phyloP scores from a whole-genome alignment of 169 alveolate genomes.

The Cryptosporidium viatorum region DNA sequence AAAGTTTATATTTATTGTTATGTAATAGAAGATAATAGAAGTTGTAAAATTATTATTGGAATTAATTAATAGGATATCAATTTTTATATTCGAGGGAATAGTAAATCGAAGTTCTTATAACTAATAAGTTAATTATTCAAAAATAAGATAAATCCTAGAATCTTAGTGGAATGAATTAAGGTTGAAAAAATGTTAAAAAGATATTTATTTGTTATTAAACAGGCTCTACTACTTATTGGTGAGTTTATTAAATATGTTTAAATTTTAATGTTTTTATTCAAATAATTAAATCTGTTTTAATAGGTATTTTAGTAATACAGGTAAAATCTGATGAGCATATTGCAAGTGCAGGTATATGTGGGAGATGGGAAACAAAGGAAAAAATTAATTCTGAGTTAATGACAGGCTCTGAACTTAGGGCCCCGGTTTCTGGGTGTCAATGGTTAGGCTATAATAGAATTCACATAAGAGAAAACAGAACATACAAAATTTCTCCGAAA shows the following conservation, averaged over 20 bases:
- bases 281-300: background rate
- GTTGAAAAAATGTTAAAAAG: background rate
- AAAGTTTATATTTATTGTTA: background rate
- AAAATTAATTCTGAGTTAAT: slow-evolving; percentile 14
- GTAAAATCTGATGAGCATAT: slow-evolving; percentile 1
- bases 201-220: background rate
- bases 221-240: background rate
- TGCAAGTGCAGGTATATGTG: slow-evolving; percentile 30
- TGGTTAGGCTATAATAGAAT: slow-evolving; percentile 53
- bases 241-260: background rate
- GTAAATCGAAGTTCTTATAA: background rate
- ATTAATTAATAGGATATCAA: no score
- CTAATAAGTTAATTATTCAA: background rate
- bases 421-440: slow-evolving; percentile 53
- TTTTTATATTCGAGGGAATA: background rate
- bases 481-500: background rate
- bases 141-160: background rate
- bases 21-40: no score
- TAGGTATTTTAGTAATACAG: background rate
- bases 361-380: slow-evolving; percentile 69
- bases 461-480: slow-evolving; percentile 58
- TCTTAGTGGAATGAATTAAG: background rate
- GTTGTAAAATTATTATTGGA: background rate
- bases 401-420: background rate
- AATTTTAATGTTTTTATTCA: background rate